Percentiles rank a stretch among this genome's conserved stretches.
phyloP scores from a whole-genome alignment of 2,329 filamentous ascomycete species.

The Claviceps digitariae region DNA sequence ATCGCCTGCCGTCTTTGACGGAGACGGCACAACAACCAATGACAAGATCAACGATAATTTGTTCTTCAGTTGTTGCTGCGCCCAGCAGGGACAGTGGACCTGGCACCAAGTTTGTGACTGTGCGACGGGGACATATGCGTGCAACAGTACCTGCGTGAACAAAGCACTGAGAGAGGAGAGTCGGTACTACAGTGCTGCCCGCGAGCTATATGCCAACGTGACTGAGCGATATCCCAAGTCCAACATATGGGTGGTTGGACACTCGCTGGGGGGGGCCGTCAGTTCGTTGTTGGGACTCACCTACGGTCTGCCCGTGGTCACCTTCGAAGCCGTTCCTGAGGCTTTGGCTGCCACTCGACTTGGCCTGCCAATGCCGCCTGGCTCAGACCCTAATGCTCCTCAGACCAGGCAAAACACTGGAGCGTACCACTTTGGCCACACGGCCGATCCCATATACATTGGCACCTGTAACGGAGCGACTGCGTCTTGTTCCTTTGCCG shows the following conservation, averaged over 20 bases:
- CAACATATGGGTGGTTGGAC: slow-evolving; percentile 79
- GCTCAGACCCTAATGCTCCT: slow-evolving; percentile 54
- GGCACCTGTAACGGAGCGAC: slow-evolving; percentile 85
- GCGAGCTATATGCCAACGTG: slow-evolving; percentile 85
- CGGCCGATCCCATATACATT: slow-evolving; percentile 88
- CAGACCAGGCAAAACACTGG: slow-evolving; percentile 63
- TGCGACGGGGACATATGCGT: slow-evolving; percentile 72
- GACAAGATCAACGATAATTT: slow-evolving; percentile 98
- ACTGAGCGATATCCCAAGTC: slow-evolving; percentile 76
- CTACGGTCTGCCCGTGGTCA: slow-evolving; percentile 80
- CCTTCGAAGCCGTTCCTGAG: slow-evolving; percentile 87
- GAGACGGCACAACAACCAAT: slow-evolving; percentile 91
- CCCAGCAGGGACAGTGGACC: slow-evolving; percentile 76
- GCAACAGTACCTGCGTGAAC: slow-evolving; percentile 81
- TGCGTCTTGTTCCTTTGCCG: slow-evolving; percentile 77
- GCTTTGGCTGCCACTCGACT: slow-evolving; percentile 74
- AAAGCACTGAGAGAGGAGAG: slow-evolving; percentile 67
- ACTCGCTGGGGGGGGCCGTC: slow-evolving; percentile 84
- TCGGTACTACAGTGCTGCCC: slow-evolving; percentile 78
- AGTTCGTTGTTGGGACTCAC: slow-evolving; percentile 81
- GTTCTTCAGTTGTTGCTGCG: slow-evolving; percentile 96
- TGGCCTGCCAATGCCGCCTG: slow-evolving; percentile 74
- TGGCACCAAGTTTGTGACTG: slow-evolving; percentile 94
- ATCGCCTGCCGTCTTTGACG: slow-evolving; percentile 80
- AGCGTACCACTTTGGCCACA: slow-evolving; percentile 85